Evolutionary conservation across 2,329 filamentous ascomycete genomes (phyloP).

Genomic region (Ilyonectria mors-panacis): DNA sequence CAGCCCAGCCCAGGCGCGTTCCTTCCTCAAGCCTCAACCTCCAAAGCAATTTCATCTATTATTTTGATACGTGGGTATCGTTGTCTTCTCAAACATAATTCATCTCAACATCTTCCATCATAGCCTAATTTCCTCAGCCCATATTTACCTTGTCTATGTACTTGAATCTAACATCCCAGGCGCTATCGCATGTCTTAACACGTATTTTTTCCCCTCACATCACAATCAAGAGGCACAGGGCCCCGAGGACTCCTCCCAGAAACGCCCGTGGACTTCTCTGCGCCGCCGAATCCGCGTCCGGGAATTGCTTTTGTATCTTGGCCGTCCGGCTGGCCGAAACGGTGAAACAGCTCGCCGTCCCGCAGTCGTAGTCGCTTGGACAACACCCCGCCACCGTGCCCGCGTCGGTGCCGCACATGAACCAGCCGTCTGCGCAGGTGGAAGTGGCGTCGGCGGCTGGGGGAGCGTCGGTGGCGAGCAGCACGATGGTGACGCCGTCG

Average conservation of each 20-base stretch:
- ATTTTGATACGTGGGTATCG: constrained; percentile 2
- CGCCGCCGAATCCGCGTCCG: constrained; percentile 43
- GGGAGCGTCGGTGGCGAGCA: constrained; percentile 67
- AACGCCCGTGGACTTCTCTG: constrained; percentile 27
- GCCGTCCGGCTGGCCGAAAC: constrained; percentile 66
- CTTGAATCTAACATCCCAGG: constrained; percentile 12
- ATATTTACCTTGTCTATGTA: constrained; percentile 10
- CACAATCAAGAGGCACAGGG: constrained; percentile 20
- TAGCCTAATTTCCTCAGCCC: neutral
- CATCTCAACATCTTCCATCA: constrained; percentile 14
- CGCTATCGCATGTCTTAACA: constrained; percentile 26
- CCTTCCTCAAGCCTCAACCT: constrained; percentile 1
- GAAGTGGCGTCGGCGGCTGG: constrained; percentile 56
- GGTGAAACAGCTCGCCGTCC: constrained; percentile 78
- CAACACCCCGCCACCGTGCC: constrained; percentile 86
- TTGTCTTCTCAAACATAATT: constrained; percentile 21
- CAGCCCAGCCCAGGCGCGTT: neutral
- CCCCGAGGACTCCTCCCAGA: constrained; percentile 25
- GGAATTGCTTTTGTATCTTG: constrained; percentile 69
- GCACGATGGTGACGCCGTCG: constrained; percentile 79
- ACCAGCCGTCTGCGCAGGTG: constrained; percentile 86
- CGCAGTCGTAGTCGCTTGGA: constrained; percentile 82
- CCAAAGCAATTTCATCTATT: constrained; percentile 15
- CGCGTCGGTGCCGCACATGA: constrained; percentile 71
- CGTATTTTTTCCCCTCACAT: constrained; percentile 1